These are phyloP conservation scores for Colletotrichum sp. DNA, from an alignment of 2,329 filamentous ascomycete species.

Conservation along the genomic window DNA sequence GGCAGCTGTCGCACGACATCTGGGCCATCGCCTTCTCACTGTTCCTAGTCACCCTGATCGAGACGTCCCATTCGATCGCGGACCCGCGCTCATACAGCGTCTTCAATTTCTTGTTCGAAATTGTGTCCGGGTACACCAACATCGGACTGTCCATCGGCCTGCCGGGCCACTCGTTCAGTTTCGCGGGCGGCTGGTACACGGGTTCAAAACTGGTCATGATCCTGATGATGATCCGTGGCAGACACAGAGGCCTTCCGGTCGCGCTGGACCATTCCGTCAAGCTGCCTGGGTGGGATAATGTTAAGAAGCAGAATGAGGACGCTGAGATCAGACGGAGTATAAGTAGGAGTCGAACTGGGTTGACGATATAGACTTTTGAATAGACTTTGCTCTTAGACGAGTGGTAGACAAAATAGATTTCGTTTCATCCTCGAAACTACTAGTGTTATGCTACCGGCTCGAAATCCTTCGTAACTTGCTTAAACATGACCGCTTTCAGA, in stretches of 20 bases:
- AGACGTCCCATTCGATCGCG: conserved; percentile 56
- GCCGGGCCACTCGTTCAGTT: conserved; percentile 57
- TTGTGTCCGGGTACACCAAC: conserved; percentile 62
- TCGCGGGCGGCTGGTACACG: conserved; percentile 58
- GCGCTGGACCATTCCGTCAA: conserved; percentile 59
- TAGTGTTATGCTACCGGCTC: too few species aligned
- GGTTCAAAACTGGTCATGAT: conserved; percentile 63
- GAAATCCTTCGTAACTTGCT: too few species aligned
- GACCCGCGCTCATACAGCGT: conserved; percentile 59
- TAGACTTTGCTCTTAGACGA: background rate
- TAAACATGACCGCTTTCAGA: too few species aligned
- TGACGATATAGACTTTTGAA: background rate
- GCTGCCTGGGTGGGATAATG: conserved; percentile 38
- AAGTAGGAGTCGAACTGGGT: background rate
- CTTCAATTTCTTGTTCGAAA: conserved; percentile 66
- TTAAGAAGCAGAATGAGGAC: conserved; percentile 33
- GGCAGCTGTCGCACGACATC: conserved; percentile 70
- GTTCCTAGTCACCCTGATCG: conserved; percentile 64
- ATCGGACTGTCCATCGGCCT: conserved; percentile 65
- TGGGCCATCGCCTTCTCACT: conserved; percentile 69
- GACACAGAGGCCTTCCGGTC: conserved; percentile 61
- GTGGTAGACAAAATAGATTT: background rate
- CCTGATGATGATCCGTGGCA: conserved; percentile 60
- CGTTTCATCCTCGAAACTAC: background rate
- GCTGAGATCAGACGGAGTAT: conserved; percentile 4